Evolutionary conservation across 1,284 basidiomycete species (phyloP).

Genomic region (Pseudozyma sp.): DNA sequence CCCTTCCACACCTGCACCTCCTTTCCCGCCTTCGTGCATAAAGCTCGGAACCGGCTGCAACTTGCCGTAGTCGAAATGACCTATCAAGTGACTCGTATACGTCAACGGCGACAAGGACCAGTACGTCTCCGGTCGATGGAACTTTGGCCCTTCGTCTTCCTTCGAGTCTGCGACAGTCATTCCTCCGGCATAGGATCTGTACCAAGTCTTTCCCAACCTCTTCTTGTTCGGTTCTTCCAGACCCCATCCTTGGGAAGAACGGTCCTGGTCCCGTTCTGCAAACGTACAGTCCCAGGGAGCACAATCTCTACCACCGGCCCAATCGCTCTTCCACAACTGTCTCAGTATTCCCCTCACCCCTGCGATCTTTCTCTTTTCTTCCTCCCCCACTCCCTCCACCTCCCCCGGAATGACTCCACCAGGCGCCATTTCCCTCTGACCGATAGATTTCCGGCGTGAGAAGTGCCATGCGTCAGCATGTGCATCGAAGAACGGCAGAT

Average conservation of each 20-base stretch:
- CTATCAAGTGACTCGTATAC: conserved; percentile 27
- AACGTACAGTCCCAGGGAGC: conserved; percentile 59
- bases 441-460: conserved; percentile 1
- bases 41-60: conserved; percentile 19
- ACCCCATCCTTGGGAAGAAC: conserved; percentile 23
- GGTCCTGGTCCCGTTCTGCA: conserved; percentile 27
- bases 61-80: conserved; percentile 34
- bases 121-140: conserved; percentile 30
- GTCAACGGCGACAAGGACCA: conserved; percentile 39
- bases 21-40: not conserved
- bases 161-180: conserved; percentile 29
- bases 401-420: too few species aligned
- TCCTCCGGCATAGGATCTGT: conserved; percentile 42
- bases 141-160: not conserved
- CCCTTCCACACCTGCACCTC: not conserved
- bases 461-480: conserved; percentile 53
- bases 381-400: not conserved
- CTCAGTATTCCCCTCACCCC: conserved; percentile 25
- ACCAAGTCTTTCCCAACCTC: conserved; percentile 34
- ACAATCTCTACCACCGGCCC: conserved; percentile 51
- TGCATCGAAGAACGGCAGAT: conserved; percentile 42
- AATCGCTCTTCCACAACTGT: conserved; percentile 48
- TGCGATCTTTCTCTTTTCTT: not conserved
- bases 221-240: not conserved
- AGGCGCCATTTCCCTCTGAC: not conserved